Percentiles rank a stretch among this genome's conserved stretches.
These are phyloP conservation scores for Coniochaeta sp. DNA, from an alignment of 2,329 filamentous ascomycete species.

Conservation along the genomic window DNA sequence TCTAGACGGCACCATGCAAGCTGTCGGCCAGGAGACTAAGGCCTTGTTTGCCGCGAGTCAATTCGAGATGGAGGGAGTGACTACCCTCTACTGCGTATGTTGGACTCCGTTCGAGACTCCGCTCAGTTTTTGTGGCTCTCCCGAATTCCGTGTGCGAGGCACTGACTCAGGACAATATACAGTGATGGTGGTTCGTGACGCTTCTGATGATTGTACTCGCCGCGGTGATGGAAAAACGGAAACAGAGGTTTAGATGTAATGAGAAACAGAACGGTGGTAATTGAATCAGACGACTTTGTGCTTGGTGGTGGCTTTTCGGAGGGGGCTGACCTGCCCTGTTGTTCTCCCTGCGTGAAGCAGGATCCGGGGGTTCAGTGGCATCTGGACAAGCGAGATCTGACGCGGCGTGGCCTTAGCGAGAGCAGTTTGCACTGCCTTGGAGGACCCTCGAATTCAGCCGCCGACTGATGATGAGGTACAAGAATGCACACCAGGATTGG, in stretches of 20 bases:
- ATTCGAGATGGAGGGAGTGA: background rate
- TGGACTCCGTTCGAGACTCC: no score
- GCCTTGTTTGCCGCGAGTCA: background rate
- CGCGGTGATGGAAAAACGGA: background rate
- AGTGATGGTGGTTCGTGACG: background rate
- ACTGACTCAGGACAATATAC: background rate
- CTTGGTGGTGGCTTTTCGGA: background rate
- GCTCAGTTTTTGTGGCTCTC: background rate
- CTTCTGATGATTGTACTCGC: background rate
- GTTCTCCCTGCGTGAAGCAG: conserved; percentile 1
- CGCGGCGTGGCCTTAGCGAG: background rate
- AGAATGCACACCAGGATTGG: no score
- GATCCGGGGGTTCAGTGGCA: background rate
- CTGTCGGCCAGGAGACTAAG: background rate
- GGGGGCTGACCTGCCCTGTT: background rate
- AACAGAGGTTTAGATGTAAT: background rate
- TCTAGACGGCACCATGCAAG: background rate
- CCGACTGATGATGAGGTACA: background rate
- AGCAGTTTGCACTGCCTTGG: background rate
- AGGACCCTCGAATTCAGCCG: background rate
- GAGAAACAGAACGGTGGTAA: background rate
- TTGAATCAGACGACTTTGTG: background rate
- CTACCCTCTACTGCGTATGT: background rate
- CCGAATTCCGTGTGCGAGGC: background rate
- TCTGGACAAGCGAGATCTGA: background rate